Conservation (phyloP, 1,139 yeast genomes). For the Candida sojae region DNA sequence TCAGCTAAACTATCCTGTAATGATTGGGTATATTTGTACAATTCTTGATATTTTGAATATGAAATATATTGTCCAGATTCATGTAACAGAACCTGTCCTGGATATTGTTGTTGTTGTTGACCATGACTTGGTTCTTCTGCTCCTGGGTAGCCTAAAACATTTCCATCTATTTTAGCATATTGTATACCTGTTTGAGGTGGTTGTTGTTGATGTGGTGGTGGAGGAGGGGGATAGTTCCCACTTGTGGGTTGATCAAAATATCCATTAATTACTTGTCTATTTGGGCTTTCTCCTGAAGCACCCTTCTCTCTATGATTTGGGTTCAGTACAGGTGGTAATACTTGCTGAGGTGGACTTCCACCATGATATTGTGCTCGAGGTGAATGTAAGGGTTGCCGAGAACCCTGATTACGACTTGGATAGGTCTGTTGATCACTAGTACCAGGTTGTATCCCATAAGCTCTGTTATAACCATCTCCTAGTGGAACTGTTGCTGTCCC, state of each 20-base stretch:
- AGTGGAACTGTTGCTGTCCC: background rate
- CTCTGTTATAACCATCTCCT: background rate
- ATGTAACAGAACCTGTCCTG: background rate
- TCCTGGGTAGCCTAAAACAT: background rate
- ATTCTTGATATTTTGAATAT: slow-evolving; percentile 33
- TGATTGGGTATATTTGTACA: slow-evolving; percentile 34
- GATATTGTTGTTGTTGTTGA: background rate
- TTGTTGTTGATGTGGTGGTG: background rate
- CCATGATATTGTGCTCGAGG: background rate
- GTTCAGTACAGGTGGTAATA: background rate
- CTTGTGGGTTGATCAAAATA: background rate
- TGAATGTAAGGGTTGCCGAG: too few relatives aligned
- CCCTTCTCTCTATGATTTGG: background rate
- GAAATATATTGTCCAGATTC: slow-evolving; percentile 22
- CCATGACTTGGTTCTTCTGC: background rate
- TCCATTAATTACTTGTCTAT: background rate
- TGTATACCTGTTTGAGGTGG: background rate
- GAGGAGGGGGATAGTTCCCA: background rate
- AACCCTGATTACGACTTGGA: background rate
- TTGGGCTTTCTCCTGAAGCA: background rate
- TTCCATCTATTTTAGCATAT: background rate
- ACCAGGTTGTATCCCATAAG: background rate
- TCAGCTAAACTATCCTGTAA: slow-evolving; percentile 29
- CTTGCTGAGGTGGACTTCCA: background rate
- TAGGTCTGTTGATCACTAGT: background rate